These are phyloP conservation scores for Erodium chrysanthum DNA, from an alignment of 441 rosid species.

Conservation along the genomic window DNA sequence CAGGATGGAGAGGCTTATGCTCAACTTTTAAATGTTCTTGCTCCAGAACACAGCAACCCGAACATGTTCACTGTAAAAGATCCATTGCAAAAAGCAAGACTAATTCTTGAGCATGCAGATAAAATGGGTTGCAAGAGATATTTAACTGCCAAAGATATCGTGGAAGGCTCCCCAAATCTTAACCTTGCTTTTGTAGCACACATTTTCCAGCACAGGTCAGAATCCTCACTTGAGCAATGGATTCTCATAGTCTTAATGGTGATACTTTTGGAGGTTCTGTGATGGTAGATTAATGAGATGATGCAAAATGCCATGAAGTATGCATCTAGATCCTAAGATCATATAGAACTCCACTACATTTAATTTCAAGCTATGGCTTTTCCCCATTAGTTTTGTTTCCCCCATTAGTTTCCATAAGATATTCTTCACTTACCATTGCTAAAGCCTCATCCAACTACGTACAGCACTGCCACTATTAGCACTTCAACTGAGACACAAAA, in stretches of 20 bases:
- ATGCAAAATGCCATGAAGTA: neutral
- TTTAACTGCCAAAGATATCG: slow-evolving; percentile 77
- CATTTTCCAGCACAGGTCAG: slow-evolving; percentile 87
- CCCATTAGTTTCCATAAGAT: neutral
- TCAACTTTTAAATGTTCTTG: slow-evolving; percentile 82
- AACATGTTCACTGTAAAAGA: slow-evolving; percentile 47
- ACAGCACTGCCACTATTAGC: neutral
- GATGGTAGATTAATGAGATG: neutral
- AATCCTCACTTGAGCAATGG: neutral
- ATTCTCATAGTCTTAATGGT: neutral
- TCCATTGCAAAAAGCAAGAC: slow-evolving; percentile 64
- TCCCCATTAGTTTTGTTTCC: neutral
- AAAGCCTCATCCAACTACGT: slow-evolving; percentile 2
- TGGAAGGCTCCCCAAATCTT: slow-evolving; percentile 94
- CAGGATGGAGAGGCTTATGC: slow-evolving; percentile 99
- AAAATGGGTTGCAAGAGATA: slow-evolving; percentile 82
- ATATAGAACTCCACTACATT: neutral
- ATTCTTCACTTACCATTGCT: neutral
- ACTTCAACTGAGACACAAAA: neutral
- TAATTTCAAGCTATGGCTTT: neutral
- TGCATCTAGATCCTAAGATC: neutral
- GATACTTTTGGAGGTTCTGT: neutral
- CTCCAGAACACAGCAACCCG: slow-evolving; percentile 70
- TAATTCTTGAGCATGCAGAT: slow-evolving; percentile 87
- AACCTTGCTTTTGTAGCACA: slow-evolving; percentile 96